These are phyloP conservation scores for Hypoxylon perforatum DNA, from an alignment of 495 filamentous ascomycete genomes.

Conservation along the genomic window DNA sequence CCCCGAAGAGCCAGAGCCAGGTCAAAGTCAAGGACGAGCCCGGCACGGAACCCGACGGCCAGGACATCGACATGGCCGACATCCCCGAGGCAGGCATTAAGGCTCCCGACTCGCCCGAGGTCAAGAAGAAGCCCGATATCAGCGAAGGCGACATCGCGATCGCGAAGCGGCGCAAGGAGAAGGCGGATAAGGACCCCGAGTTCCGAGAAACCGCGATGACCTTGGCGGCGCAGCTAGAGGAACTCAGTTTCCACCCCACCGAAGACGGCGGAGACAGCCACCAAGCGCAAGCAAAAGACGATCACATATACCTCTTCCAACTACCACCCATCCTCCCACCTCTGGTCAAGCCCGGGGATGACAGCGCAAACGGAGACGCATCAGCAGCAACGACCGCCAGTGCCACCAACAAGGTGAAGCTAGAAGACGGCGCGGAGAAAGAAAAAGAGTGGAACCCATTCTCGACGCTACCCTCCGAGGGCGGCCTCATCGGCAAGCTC, in stretches of 20 bases:
- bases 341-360: slow-evolving; percentile 50
- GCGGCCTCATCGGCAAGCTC: slow-evolving; percentile 68
- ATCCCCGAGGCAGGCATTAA: slow-evolving; percentile 49
- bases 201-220: slow-evolving; percentile 44
- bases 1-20: slow-evolving; percentile 37
- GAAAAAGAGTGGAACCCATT: slow-evolving; percentile 30
- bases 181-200: slow-evolving; percentile 50
- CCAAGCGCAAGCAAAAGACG: slow-evolving; percentile 49
- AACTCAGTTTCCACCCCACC: slow-evolving; percentile 40
- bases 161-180: slow-evolving; percentile 44
- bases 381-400: slow-evolving; percentile 37
- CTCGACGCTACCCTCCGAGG: slow-evolving; percentile 47
- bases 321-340: slow-evolving; percentile 70
- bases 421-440: slow-evolving; percentile 36
- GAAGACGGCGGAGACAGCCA: slow-evolving; percentile 16
- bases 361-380: slow-evolving; percentile 29
- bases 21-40: slow-evolving; percentile 48
- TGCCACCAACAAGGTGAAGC: slow-evolving; percentile 39
- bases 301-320: slow-evolving; percentile 72
- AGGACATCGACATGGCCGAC: slow-evolving; percentile 50
- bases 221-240: slow-evolving; percentile 46
- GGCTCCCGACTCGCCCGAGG: slow-evolving; percentile 47
- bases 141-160: slow-evolving; percentile 10
- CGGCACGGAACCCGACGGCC: slow-evolving; percentile 42
- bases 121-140: slow-evolving; percentile 41